Conservation (phyloP, 192 early-diverging fungal species). For the Rhizophlyctis rosea region DNA sequence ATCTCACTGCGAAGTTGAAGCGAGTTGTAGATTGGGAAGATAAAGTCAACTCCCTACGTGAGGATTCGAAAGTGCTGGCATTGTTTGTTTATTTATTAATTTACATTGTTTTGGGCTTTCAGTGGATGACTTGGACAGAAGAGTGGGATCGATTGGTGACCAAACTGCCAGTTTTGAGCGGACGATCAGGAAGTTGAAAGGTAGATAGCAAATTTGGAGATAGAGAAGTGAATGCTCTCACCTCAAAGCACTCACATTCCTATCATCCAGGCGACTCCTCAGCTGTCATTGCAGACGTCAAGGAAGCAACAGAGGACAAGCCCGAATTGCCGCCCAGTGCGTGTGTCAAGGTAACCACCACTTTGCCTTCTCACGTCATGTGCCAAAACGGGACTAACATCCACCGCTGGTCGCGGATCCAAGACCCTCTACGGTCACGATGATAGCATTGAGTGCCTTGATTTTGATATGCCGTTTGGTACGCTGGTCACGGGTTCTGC, state of each 20-base stretch:
- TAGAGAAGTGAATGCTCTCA: too few species aligned
- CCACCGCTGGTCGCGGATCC: too few species aligned
- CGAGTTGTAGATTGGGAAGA: constrained; percentile 30
- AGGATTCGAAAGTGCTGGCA: not conserved
- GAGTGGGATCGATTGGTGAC: constrained; percentile 38
- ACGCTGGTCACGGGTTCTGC: constrained; percentile 45
- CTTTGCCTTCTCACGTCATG: too few species aligned
- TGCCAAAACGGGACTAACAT: too few species aligned
- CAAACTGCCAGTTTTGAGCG: constrained; percentile 31
- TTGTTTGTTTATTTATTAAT: constrained; percentile 18
- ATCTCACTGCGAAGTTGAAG: constrained; percentile 26
- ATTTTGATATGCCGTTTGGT: constrained; percentile 42
- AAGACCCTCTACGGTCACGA: constrained; percentile 40
- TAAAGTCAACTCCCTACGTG: constrained; percentile 21
- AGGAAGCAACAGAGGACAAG: constrained; percentile 19
- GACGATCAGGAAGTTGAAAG: constrained; percentile 30
- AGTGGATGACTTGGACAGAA: constrained; percentile 33
- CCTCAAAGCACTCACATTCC: too few species aligned
- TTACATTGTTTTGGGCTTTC: constrained; percentile 1
- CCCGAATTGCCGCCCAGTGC: constrained; percentile 21
- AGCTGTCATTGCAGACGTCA: constrained; percentile 24
- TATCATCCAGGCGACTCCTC: constrained; percentile 10
- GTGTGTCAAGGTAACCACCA: constrained; percentile 28
- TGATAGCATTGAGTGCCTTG: constrained; percentile 43
- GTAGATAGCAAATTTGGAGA: too few species aligned